Evolutionary conservation across 805 yeast genomes (phyloP).

Genomic region (Ogataea glucozyma): DNA sequence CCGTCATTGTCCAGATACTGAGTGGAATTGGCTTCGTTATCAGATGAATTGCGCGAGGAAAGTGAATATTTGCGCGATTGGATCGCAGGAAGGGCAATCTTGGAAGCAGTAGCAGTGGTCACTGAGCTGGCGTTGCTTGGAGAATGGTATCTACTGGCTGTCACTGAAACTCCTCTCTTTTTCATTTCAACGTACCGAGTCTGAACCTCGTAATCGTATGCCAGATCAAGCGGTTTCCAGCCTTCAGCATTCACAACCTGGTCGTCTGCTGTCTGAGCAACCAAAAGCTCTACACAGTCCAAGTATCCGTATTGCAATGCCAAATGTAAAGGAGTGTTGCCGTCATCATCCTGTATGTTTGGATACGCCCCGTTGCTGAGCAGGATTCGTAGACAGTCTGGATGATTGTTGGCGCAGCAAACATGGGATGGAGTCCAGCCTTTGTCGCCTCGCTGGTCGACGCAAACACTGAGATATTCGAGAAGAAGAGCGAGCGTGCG

Average conservation of each 20-base stretch:
- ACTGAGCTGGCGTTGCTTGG: slow-evolving; percentile 7
- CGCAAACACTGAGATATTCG: slow-evolving; percentile 53
- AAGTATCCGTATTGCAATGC: slow-evolving; percentile 72
- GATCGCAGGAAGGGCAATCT: slow-evolving; percentile 20
- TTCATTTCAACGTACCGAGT: slow-evolving; percentile 39
- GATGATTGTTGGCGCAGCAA: slow-evolving; percentile 60
- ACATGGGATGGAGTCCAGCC: slow-evolving; percentile 71
- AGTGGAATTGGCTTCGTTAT: slow-evolving; percentile 10
- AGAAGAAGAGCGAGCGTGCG: slow-evolving; percentile 74
- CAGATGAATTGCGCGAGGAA: slow-evolving; percentile 19
- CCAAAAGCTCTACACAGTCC: slow-evolving; percentile 54
- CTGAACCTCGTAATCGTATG: slow-evolving; percentile 53
- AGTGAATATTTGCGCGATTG: slow-evolving; percentile 21
- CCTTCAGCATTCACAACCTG: slow-evolving; percentile 54
- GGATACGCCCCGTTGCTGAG: slow-evolving; percentile 78
- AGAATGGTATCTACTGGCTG: slow-evolving; percentile 2
- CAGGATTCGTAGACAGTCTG: slow-evolving; percentile 62
- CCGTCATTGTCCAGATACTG: slow-evolving; percentile 16
- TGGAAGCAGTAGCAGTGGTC: slow-evolving; percentile 7
- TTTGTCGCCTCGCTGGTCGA: slow-evolving; percentile 47
- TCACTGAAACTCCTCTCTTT: slow-evolving; percentile 7
- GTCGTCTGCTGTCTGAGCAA: slow-evolving; percentile 51
- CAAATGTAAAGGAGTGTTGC: slow-evolving; percentile 82
- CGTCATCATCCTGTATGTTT: slow-evolving; percentile 66
- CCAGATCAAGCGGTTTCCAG: slow-evolving; percentile 65